These are phyloP conservation scores for Mycena metata DNA, from an alignment of 768 basidiomycete species.

Conservation along the genomic window DNA sequence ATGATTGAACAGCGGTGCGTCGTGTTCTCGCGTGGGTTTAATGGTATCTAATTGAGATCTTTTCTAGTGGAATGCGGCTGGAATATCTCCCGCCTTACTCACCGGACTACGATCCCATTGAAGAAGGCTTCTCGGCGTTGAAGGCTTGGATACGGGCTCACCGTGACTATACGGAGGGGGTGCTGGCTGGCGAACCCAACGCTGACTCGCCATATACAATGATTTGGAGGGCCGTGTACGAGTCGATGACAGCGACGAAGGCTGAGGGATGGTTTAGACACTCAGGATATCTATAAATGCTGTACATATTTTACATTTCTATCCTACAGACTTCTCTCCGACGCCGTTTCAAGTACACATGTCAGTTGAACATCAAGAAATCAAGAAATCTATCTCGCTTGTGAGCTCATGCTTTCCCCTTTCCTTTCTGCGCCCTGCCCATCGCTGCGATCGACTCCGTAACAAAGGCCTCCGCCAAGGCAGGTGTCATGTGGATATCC, in stretches of 20 bases:
- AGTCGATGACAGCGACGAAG: slow-evolving; percentile 41
- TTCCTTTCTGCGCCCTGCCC: slow-evolving; percentile 5
- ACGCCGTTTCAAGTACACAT: too few species aligned
- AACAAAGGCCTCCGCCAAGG: slow-evolving; percentile 24
- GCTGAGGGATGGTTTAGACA: slow-evolving; percentile 46
- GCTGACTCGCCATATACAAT: slow-evolving; percentile 40
- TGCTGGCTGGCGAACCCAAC: slow-evolving; percentile 19
- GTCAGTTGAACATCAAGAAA: too few species aligned
- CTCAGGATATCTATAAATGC: slow-evolving; percentile 40
- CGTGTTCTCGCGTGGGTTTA: neutral
- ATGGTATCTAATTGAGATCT: neutral
- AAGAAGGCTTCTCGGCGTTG: neutral
- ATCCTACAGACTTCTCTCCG: too few species aligned
- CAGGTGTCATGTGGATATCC: slow-evolving; percentile 18
- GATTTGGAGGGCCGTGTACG: slow-evolving; percentile 45
- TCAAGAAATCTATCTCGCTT: too few species aligned
- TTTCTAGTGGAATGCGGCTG: slow-evolving; percentile 37
- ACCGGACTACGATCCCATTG: neutral
- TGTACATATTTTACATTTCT: too few species aligned
- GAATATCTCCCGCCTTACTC: slow-evolving; percentile 31
- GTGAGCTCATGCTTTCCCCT: too few species aligned
- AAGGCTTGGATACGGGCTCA: slow-evolving; percentile 1
- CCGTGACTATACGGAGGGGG: slow-evolving; percentile 1
- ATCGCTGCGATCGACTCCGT: slow-evolving; percentile 20
- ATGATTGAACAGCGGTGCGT: slow-evolving; percentile 39